Evolutionary conservation across 331 rosid species (phyloP), one percentile per base, ranked within the genome.

Genomic region (Rosa hybrid): DNA sequence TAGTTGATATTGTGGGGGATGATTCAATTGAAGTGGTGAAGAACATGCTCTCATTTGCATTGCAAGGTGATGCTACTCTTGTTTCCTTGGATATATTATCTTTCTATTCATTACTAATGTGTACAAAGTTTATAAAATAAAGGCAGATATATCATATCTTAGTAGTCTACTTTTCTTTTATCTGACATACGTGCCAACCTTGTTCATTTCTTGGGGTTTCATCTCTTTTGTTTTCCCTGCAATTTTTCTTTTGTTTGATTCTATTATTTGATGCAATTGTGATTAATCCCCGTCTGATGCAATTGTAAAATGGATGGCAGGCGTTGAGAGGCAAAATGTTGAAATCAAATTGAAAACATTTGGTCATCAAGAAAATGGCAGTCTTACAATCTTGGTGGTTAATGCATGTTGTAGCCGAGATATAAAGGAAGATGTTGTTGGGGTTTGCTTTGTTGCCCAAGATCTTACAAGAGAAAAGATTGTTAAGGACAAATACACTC

Each of bases 341-440:
- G 90, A 83, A 86, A 56, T 86, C 75, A 84, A 84, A 81, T 76
- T 86, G 67, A 86, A 81, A 78, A 84, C 78, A 57, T 84, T 27
- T 51, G 90, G 86, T 34, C 67, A 39, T 68, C 72, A 62, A 20
- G 86, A 72, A 76, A 80, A 59, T 44, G 56, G 62, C 13, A 81
- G 82, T 75, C 77, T 84, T 49, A 85, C 84, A 50, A 72, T 68
- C 76, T 81, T 86, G 83, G 86, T 83, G 25, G 87, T 81, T 50
- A 84, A 84, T 77, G 78, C 87, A 20, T 86, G 87, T 76, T 86
- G 90, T 77, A 84, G 86, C 82, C 78, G 87, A 62, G 87, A 83
- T 64, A 69, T 74, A 18, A 81, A 81, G 27, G 82, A 84, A 64
- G 72, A 79, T 64, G 56, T 86, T 21, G 86, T 84, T 25, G 90